phyloP scores from a whole-genome alignment of 768 basidiomycete species.

The Amanita phalloides region DNA sequence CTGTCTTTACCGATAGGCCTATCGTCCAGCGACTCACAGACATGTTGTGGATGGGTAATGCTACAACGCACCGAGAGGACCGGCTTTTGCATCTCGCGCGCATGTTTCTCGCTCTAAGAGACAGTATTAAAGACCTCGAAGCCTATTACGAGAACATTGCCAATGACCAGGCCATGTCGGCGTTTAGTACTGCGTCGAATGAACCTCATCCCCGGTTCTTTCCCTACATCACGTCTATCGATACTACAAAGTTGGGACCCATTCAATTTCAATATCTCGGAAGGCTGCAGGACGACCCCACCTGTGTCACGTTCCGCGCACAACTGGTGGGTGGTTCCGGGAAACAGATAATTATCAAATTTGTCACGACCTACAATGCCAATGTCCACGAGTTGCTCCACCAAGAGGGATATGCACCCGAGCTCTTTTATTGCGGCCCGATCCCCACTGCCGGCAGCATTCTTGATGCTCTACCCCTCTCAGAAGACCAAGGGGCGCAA shows the following conservation, averaged over 20 bases:
- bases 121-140: slow-evolving; percentile 8
- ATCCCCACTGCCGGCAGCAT: not conserved
- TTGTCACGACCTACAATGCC: slow-evolving; percentile 5
- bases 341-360: slow-evolving; percentile 7
- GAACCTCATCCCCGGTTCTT: slow-evolving; percentile 12
- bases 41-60: slow-evolving; percentile 12
- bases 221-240: slow-evolving; percentile 11
- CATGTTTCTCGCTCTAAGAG: slow-evolving; percentile 10
- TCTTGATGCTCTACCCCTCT: not conserved
- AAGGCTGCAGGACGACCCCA: slow-evolving; percentile 7
- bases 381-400: slow-evolving; percentile 6
- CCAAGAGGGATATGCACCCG: slow-evolving; percentile 2
- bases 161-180: not conserved
- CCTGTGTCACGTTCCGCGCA: slow-evolving; percentile 10
- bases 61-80: slow-evolving; percentile 11
- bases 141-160: slow-evolving; percentile 8
- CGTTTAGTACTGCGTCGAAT: not conserved
- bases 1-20: slow-evolving; percentile 11
- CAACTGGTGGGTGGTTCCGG: not conserved
- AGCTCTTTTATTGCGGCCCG: not conserved
- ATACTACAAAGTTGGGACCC: not conserved
- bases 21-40: slow-evolving; percentile 14
- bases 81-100: slow-evolving; percentile 9
- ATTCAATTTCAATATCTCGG: slow-evolving; percentile 8
- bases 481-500: not conserved